A percentile compares a stretch with the other conserved stretches of the same genome.
Evolutionary conservation across 2,329 filamentous ascomycete species (phyloP).

Genomic region (Phialophora tarda): DNA sequence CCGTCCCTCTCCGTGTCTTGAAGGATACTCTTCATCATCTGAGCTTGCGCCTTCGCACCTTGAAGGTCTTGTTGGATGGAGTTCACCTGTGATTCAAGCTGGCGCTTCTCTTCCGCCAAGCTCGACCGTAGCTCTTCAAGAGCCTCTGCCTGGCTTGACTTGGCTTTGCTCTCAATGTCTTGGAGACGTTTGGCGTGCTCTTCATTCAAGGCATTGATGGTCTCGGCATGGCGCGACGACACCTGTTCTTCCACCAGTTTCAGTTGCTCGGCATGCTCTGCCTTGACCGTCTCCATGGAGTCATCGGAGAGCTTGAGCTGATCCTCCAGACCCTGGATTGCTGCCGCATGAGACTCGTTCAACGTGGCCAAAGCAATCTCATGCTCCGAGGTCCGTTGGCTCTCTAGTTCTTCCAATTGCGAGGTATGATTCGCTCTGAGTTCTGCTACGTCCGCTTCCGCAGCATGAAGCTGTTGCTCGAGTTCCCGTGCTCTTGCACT

Average conservation of each 20-base stretch:
- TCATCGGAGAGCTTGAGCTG: constrained; percentile 29
- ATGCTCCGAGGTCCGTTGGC: constrained; percentile 38
- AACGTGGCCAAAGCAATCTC: constrained; percentile 26
- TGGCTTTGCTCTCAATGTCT: constrained; percentile 18
- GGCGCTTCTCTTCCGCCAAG: constrained; percentile 44
- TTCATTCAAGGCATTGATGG: constrained; percentile 25
- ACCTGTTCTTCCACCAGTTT: constrained; percentile 29
- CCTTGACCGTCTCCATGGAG: constrained; percentile 29
- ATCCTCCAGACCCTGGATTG: constrained; percentile 42
- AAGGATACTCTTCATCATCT: constrained; percentile 35
- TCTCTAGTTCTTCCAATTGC: constrained; percentile 45
- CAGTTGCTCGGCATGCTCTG: constrained; percentile 27
- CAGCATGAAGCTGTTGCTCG: constrained; percentile 29
- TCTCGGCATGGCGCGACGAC: constrained; percentile 16
- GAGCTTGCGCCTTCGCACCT: constrained; percentile 29
- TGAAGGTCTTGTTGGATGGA: constrained; percentile 43
- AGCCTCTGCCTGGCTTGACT: constrained; percentile 20
- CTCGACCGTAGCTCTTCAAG: constrained; percentile 26
- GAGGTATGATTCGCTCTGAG: constrained; percentile 41
- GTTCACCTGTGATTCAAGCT: constrained; percentile 45
- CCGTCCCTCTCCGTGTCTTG: constrained; percentile 28
- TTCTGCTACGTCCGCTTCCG: constrained; percentile 24
- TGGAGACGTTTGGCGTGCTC: constrained; percentile 27
- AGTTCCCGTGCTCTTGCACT: constrained; percentile 25
- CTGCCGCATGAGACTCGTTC: constrained; percentile 29